Base-by-base conservation (phyloP, 1,139 yeast genomes). In the Taphrina confusa region DNA sequence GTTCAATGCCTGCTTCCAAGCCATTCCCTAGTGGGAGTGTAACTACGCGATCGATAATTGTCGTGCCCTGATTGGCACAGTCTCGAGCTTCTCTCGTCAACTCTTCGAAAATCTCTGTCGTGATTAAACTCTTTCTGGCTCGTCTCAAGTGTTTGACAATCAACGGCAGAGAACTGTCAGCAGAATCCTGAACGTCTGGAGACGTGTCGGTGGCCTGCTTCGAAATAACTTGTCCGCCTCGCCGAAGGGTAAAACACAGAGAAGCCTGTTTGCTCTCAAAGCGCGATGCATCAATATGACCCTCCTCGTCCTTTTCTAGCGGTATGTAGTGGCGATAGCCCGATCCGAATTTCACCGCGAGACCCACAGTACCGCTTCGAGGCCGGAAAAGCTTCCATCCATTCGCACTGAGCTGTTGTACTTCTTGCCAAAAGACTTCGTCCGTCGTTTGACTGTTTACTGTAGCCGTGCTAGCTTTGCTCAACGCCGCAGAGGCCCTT, bases 401-500 rank as follows among this genome's bases (percentile, higher is more conserved):
- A 3, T 33, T 36, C 2, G 27, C 36, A 9, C 22, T 31, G 16
- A 54, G 49, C 14, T 36, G 42, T 14, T 25, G 30, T 2, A 54
- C 51, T 14, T 46, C 55, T 9, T 11, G 2, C 54, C 60, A 46
- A 12, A 46, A 47, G 14, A 36, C 6, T 8, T 22, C 47, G 14
- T 56, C 54, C 8, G 36, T 37, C 11, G 30, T 54, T 14, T 46
- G 54, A 30, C 42, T 51, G 14, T 18, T 14, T 18, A n/a, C 25
- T 20, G 54, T 33, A 8, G 23, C 28, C 2, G 12, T 31, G 30
- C 58, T 25, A 11, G 60, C 54, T 12, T 8, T 25, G 6, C 16
- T 20, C 9, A 56, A 30, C 23, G 36, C 36, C 3, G 76, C 79
- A 0, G 84, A 76, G 3, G 91, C 80, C 58, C 80, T 80, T 34